Conservation (phyloP, 1,139 yeast species). For the Pichia sp. region DNA sequence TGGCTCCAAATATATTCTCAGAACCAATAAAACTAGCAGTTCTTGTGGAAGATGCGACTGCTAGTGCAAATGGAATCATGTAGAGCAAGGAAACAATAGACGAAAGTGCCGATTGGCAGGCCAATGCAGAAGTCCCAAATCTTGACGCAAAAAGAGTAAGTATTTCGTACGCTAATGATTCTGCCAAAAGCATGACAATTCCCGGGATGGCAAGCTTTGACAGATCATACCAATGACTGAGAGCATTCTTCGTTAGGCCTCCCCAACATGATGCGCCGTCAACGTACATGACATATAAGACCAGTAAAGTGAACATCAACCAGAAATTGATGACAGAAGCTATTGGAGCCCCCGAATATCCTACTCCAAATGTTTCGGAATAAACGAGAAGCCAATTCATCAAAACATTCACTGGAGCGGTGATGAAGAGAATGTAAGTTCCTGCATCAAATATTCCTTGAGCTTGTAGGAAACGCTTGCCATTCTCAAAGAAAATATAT, state of each 20-base stretch:
- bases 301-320: constrained; percentile 52
- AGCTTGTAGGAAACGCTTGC: constrained; percentile 79
- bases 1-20: constrained; percentile 54
- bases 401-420: constrained; percentile 73
- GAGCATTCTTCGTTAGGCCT: constrained; percentile 45
- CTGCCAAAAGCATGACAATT: constrained; percentile 66
- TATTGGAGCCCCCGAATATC: constrained; percentile 67
- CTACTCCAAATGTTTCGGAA: constrained; percentile 54
- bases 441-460: constrained; percentile 93
- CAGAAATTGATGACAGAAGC: constrained; percentile 67
- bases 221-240: constrained; percentile 54
- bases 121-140: constrained; percentile 75
- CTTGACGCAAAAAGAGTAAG: constrained; percentile 68
- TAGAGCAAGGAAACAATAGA: constrained; percentile 74
- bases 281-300: constrained; percentile 46
- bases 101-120: constrained; percentile 84
- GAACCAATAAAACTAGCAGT: constrained; percentile 88
- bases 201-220: constrained; percentile 64
- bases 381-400: constrained; percentile 76
- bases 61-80: constrained; percentile 84
- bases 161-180: constrained; percentile 66
- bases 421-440: constrained; percentile 63
- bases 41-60: constrained; percentile 82
- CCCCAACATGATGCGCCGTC: constrained; percentile 74
- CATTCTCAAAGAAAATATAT: constrained; percentile 73